Base-by-base conservation (phyloP, 306 rosid species). In the Gleditsia sinensis region DNA sequence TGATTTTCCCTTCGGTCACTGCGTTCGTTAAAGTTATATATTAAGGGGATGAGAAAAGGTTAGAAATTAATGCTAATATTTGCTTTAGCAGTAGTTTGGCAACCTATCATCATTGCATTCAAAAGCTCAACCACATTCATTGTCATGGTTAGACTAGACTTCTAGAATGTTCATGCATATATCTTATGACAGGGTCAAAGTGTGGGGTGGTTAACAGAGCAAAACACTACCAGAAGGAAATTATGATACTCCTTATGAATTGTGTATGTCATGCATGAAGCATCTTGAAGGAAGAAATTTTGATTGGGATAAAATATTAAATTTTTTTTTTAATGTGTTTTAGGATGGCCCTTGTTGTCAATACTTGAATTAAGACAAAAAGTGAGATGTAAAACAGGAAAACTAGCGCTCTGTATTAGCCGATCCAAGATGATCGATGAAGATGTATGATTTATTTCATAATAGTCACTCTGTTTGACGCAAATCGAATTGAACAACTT, bases 341-440 rank as follows among this genome's bases (percentile, higher is more conserved):
- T 49, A 32, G 17, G 50, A 71, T 42, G 68, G 61, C 11, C 34
- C 62, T 49, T 79, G 36, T 30, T 12, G 57, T 80, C 79, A 80
- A 66, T 66, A 46, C 46, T 66, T 46, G 64, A 49, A 71, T 66
- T 62, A 73, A 72, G 75, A 79, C 66, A 73, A 79, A 66, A 72
- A 66, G 75, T 46, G 21, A 65, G 43, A 72, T 64, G 61, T 72
- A 46, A 62, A 54, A 54, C 42, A 54, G 27, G 74, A 50, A 67
- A 79, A 48, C 42, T 58, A 19, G 23, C 65, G 3, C 11, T 48
- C 48, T 48, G 34, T 23, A 48, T 49, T 56, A 34, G 14, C 62
- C 25, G 16, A 70, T 6, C 9, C 54, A n/a, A n/a, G n/a, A n/a
- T n/a, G n/a, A n/a, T n/a, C n/a, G n/a, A 28, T 28, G 32, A 28